Base-by-base conservation (phyloP, 2,329 filamentous ascomycete species). In the Xylaria sp. region DNA sequence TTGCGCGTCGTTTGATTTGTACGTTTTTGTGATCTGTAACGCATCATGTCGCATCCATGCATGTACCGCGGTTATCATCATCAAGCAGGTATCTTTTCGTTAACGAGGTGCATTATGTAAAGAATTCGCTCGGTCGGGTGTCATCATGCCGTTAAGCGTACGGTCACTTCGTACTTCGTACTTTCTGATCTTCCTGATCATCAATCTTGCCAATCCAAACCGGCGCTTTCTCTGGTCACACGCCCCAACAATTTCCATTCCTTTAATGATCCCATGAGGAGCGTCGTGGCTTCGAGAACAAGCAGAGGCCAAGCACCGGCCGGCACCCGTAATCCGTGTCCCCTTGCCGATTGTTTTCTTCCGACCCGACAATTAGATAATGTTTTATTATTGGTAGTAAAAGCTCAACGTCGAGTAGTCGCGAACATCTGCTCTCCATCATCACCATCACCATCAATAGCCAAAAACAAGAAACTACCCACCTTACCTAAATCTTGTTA, bases 391-490 rank as follows among this genome's bases (percentile, higher is more conserved):
- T 30, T 30, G 23, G 23, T 30, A 30, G 23, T 30, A 30, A 30
- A 30, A 30, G 23, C 23, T 30, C 23, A 30, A 30, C 23, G 23
- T 30, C 30, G 8, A 8, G 57, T 63, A 59, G 30, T 63, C 16
- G 18, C 59, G 37, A 30, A 16, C 35, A 59, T 7, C 47, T 50
- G 51, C 30, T 54, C 39, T 46, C 11, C 13, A 58, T 55, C 35
- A 47, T 47, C 39, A 51, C 8, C 35, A 57, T 35, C 35, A 51
- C 16, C 16, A 35, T 9, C 35, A 42, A 16, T 42, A 54, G 5
- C 23, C 23, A 4, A 30, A 30, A 30, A 30, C 23, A 30, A 30
- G 23, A 30, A 30, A 30, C 23, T 5, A 30, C 23, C 5, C 51
- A 50, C 16, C 16, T 16, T 47, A 52, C 30, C 61, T 52, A 10